Conservation (phyloP, 2,329 filamentous ascomycete genomes). For the Tricladium varicosporioides region DNA sequence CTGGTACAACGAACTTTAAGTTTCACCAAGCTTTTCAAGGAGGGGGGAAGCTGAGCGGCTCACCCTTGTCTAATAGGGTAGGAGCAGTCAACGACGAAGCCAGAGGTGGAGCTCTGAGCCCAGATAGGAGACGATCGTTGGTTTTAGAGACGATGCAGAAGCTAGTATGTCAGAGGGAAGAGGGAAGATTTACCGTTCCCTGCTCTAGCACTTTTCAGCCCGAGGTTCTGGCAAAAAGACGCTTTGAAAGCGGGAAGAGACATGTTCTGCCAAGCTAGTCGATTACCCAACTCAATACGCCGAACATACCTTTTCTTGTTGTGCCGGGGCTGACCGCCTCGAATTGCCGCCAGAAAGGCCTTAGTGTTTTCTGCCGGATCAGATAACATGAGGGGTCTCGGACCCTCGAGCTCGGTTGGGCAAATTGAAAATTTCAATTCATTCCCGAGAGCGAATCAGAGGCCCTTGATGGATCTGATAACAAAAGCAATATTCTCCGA, state of each 20-base stretch:
- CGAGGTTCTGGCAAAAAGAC: not conserved
- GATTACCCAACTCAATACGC: slow-evolving; percentile 11
- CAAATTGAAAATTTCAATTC: not conserved
- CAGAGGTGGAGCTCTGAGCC: not conserved
- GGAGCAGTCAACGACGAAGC: not conserved
- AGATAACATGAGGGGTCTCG: not conserved
- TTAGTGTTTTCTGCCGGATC: not conserved
- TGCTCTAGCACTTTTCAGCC: not conserved
- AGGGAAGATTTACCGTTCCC: not conserved
- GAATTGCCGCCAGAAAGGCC: not conserved
- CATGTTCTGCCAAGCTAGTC: not conserved
- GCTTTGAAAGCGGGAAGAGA: not conserved
- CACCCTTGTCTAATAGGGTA: too few relatives aligned
- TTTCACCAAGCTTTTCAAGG: not conserved
- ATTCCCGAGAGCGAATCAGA: not conserved
- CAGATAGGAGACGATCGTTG: not conserved
- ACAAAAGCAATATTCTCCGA: slow-evolving; percentile 4
- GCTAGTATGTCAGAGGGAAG: not conserved
- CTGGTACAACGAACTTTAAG: not conserved
- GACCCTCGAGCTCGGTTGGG: not conserved
- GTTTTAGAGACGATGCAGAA: not conserved
- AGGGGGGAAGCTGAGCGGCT: too few relatives aligned
- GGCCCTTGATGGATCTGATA: slow-evolving; percentile 4
- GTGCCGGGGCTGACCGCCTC: too few relatives aligned
- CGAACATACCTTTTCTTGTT: too few relatives aligned